Conservation (phyloP, 2,329 filamentous ascomycete genomes). For the Apiospora rasikravindrae region DNA sequence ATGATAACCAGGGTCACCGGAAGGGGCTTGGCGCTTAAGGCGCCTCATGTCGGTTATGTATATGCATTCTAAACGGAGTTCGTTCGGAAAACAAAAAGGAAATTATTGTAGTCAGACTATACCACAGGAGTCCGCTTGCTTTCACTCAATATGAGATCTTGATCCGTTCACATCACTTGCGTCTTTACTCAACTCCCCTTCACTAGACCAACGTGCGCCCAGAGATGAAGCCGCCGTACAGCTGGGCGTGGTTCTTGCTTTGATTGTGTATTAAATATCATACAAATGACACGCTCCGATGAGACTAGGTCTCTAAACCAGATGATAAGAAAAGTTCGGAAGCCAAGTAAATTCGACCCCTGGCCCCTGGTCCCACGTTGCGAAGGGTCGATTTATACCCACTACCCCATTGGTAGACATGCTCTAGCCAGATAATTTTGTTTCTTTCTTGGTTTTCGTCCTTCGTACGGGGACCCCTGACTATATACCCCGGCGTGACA, state of each 20-base stretch:
- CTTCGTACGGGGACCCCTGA: neutral
- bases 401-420: neutral
- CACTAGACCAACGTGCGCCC: neutral
- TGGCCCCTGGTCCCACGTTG: neutral
- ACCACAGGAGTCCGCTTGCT: conserved; percentile 27
- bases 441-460: neutral
- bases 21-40: conserved; percentile 57
- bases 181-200: neutral
- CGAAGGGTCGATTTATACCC: neutral
- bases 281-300: conserved; percentile 7
- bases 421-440: neutral
- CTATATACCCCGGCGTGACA: neutral
- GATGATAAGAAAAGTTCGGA: conserved; percentile 1
- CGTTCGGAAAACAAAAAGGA: conserved; percentile 20
- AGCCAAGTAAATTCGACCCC: conserved; percentile 1
- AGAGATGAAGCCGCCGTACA: neutral
- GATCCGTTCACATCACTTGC: neutral
- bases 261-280: conserved; percentile 8
- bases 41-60: conserved; percentile 19
- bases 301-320: conserved; percentile 11
- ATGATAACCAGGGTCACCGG: conserved; percentile 53
- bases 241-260: neutral
- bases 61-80: conserved; percentile 30
- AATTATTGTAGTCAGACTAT: conserved; percentile 24
- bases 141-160: neutral